A percentile compares a stretch with the other conserved stretches of the same genome.
phyloP scores from a whole-genome alignment of 768 basidiomycete species.

The Austroboletus eburneus region DNA sequence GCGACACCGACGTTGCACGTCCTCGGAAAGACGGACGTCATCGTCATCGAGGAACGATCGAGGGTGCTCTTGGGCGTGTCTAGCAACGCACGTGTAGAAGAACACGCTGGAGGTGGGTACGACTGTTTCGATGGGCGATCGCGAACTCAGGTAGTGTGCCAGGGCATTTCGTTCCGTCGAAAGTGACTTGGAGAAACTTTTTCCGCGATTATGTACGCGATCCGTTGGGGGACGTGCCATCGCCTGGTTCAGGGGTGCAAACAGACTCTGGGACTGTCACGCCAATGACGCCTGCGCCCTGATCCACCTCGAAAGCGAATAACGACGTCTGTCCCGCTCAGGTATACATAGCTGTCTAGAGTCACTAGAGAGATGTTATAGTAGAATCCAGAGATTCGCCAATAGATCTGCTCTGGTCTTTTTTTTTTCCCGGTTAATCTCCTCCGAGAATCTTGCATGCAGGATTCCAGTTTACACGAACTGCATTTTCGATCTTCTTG shows the following conservation, averaged over 20 bases:
- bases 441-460: too few species aligned
- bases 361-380: not conserved
- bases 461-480: too few species aligned
- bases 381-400: not conserved
- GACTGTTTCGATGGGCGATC: too few species aligned
- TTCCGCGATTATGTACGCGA: slow-evolving; percentile 60
- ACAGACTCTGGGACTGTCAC: slow-evolving; percentile 47
- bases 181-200: slow-evolving; percentile 72
- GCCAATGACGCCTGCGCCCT: slow-evolving; percentile 21
- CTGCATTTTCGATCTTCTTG: too few species aligned
- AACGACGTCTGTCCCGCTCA: not conserved
- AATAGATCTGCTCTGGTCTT: too few species aligned
- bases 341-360: not conserved
- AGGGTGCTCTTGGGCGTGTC: slow-evolving; percentile 52
- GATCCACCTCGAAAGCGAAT: not conserved
- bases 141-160: too few species aligned
- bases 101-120: slow-evolving; percentile 72
- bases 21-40: slow-evolving; percentile 70
- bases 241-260: slow-evolving; percentile 37
- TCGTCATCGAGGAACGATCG: slow-evolving; percentile 70
- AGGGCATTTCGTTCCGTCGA: slow-evolving; percentile 86
- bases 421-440: too few species aligned
- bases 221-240: slow-evolving; percentile 43
- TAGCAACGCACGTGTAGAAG: slow-evolving; percentile 57
- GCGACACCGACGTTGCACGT: slow-evolving; percentile 76